phyloP scores from a whole-genome alignment of 2,329 filamentous ascomycete species.

The Magnaporthiopsis rhizophila region DNA sequence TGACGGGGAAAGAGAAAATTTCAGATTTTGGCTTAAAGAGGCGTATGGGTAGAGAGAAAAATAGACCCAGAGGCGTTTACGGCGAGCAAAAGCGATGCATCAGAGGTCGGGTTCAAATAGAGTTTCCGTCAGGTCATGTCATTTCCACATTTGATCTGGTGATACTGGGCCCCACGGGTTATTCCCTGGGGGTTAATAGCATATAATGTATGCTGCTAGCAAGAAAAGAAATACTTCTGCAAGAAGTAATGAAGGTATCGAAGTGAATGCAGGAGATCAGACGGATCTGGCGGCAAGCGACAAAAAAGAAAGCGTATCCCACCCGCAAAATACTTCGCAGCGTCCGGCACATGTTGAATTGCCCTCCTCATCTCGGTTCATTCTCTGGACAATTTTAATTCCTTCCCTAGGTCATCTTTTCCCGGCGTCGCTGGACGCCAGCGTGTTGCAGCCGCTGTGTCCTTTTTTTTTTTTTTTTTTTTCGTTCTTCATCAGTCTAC shows the following conservation, averaged over 20 bases:
- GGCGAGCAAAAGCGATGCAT: too few relatives aligned
- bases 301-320: neutral
- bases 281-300: neutral
- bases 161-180: too few relatives aligned
- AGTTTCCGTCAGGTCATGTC: too few relatives aligned
- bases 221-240: neutral
- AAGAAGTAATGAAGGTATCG: neutral
- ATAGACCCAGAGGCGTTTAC: neutral
- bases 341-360: conserved; percentile 2
- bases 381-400: neutral
- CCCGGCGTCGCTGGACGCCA: neutral
- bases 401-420: neutral
- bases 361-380: neutral
- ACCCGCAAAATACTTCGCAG: neutral
- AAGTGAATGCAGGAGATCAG: neutral
- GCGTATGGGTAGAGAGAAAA: neutral
- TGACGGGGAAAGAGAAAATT: neutral
- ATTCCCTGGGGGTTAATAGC: neutral
- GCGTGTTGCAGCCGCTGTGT: neutral
- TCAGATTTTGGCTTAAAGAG: neutral
- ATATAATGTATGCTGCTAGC: neutral
- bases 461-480: neutral
- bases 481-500: neutral
- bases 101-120: too few relatives aligned
- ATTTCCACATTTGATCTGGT: too few relatives aligned